Percentiles rank a stretch among this genome's conserved stretches.
Conservation (phyloP, 73 alveolate genomes). For the Paramecium pentaurelia region DNA sequence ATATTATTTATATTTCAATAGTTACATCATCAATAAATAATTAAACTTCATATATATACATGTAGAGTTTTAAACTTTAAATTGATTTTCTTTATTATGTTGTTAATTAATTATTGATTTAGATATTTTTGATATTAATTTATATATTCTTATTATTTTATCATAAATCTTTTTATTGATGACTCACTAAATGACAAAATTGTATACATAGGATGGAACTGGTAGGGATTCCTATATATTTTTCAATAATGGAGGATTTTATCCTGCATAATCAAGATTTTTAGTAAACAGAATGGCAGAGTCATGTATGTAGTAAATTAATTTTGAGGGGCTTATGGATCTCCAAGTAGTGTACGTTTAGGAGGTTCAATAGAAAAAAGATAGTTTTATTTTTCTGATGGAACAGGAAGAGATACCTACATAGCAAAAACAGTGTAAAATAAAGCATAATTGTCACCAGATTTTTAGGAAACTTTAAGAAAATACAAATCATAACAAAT, state of each 20-base stretch:
- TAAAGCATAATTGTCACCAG: neutral
- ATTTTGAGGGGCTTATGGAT: constrained; percentile 28
- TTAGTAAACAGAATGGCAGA: neutral
- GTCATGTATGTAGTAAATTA: neutral
- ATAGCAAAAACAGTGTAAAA: neutral
- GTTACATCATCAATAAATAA: neutral
- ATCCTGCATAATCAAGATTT: constrained; percentile 28
- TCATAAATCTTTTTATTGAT: neutral
- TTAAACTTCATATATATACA: neutral
- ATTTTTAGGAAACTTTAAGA: neutral
- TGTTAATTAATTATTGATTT: neutral
- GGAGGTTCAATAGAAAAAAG: neutral
- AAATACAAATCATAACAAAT: neutral
- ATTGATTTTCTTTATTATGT: neutral
- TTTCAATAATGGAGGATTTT: constrained; percentile 56
- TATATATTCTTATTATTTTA: neutral
- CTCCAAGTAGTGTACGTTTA: neutral
- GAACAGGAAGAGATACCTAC: constrained; percentile 43
- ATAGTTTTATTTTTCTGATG: constrained; percentile 36
- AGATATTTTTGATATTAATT: neutral
- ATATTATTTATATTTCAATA: too few relatives aligned
- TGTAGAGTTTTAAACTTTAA: neutral
- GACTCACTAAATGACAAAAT: constrained; percentile 1
- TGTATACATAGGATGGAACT: constrained; percentile 56
- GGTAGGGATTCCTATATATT: constrained; percentile 59